A percentile compares a stretch with the other conserved stretches of the same genome.
Conservation (phyloP, 768 basidiomycete species). For the Myochromella boudieri region DNA sequence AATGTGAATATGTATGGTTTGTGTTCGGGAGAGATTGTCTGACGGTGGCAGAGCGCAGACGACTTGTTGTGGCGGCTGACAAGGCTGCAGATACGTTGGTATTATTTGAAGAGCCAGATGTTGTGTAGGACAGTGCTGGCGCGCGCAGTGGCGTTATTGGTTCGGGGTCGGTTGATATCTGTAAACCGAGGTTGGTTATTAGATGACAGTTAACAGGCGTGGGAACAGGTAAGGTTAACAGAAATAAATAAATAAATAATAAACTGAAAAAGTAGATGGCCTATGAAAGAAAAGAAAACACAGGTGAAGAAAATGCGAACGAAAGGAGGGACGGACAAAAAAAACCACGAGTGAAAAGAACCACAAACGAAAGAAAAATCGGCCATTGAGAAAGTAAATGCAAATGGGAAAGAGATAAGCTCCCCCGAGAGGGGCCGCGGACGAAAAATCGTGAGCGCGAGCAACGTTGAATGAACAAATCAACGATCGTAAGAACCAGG, state of each 20-base stretch:
- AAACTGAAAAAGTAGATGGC: background rate
- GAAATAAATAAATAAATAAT: background rate
- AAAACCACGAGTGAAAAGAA: background rate
- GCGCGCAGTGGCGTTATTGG: constrained; percentile 15
- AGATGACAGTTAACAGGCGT: background rate
- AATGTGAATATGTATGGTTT: constrained; percentile 3
- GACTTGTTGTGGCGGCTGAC: background rate
- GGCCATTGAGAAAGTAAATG: too few species aligned
- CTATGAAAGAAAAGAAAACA: background rate
- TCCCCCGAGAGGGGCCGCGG: too few species aligned
- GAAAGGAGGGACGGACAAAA: background rate
- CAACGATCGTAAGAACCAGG: too few species aligned
- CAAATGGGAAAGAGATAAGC: too few species aligned
- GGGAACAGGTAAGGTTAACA: background rate
- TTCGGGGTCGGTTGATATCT: constrained; percentile 14
- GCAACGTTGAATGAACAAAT: too few species aligned
- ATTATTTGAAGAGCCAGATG: constrained; percentile 10
- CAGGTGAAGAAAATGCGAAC: background rate
- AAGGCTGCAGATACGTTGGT: constrained; percentile 5
- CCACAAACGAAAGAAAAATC: too few species aligned
- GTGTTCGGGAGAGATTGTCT: constrained; percentile 50
- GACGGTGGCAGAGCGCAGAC: constrained; percentile 1
- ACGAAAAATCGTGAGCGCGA: too few species aligned
- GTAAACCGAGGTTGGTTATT: background rate
- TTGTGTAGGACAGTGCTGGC: constrained; percentile 3